Percentiles rank a stretch among this genome's conserved stretches.
phyloP scores from a whole-genome alignment of 257 asterid species.

The Solanum appendiculatum region DNA sequence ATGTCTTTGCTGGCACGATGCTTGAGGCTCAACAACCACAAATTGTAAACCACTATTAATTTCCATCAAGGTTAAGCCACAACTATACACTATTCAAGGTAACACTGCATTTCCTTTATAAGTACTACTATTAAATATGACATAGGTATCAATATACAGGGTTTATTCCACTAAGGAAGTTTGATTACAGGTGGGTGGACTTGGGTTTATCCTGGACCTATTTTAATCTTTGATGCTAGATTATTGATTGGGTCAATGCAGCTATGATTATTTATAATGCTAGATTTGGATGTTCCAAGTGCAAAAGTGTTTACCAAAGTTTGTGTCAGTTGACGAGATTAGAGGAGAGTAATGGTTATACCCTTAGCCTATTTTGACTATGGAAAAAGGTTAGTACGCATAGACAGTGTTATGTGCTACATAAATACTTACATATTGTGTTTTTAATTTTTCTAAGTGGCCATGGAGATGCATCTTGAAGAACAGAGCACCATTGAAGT shows the following conservation, averaged over 20 bases:
- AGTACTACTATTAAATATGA: background rate
- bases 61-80: background rate
- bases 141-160: background rate
- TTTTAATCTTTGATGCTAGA: background rate
- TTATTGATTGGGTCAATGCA: background rate
- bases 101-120: background rate
- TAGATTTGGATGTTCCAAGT: background rate
- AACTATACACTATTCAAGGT: background rate
- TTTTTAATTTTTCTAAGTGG: background rate
- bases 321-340: background rate
- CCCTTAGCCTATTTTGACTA: background rate
- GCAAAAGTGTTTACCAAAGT: background rate
- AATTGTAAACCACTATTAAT: background rate
- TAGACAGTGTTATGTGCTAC: background rate
- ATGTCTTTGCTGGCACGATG: background rate
- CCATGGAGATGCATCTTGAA: background rate
- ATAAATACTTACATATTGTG: background rate
- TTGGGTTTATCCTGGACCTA: background rate
- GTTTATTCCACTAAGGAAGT: background rate
- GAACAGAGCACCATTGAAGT: background rate
- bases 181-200: background rate
- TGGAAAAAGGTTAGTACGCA: background rate
- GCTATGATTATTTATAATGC: background rate
- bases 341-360: background rate
- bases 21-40: background rate